Conservation (phyloP, 345 rosid species). For the Moricandia moricandioides region DNA sequence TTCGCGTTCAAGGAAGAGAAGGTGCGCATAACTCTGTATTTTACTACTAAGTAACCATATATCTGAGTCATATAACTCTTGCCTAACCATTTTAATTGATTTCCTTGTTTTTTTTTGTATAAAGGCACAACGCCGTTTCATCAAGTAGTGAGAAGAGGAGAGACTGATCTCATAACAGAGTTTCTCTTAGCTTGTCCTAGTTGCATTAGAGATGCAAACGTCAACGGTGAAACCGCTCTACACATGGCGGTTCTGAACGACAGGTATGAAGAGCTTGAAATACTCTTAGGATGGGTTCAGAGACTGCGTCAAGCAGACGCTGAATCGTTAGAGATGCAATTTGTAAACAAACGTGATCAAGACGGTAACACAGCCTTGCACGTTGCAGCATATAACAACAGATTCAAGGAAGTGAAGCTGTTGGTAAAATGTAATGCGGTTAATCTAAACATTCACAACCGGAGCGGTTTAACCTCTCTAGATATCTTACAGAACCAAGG, state of each 20-base stretch:
- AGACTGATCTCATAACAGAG: conserved; percentile 23
- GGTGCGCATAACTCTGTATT: conserved; percentile 8
- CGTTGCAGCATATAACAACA: conserved; percentile 29
- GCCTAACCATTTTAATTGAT: background rate
- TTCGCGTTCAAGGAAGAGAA: conserved; percentile 26
- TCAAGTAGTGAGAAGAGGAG: conserved; percentile 22
- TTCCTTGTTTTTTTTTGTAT: background rate
- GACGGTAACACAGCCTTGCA: conserved; percentile 40
- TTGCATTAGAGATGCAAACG: conserved; percentile 29
- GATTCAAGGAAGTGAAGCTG: conserved; percentile 20
- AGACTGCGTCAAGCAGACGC: background rate
- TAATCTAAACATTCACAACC: conserved; percentile 22
- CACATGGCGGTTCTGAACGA: conserved; percentile 25
- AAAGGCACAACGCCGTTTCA: conserved; percentile 33
- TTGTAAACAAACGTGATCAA: conserved; percentile 31
- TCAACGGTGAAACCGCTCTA: conserved; percentile 24
- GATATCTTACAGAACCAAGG: conserved; percentile 16
- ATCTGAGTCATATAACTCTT: background rate
- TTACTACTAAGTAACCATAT: background rate
- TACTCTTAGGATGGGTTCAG: conserved; percentile 30
- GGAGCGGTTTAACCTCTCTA: conserved; percentile 1
- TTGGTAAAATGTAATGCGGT: conserved; percentile 13
- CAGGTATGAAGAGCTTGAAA: conserved; percentile 21
- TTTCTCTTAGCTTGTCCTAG: conserved; percentile 31
- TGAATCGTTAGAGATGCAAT: background rate